These are phyloP conservation scores for Mallotus japonicus DNA, from an alignment of 441 rosid species.

Conservation along the genomic window DNA sequence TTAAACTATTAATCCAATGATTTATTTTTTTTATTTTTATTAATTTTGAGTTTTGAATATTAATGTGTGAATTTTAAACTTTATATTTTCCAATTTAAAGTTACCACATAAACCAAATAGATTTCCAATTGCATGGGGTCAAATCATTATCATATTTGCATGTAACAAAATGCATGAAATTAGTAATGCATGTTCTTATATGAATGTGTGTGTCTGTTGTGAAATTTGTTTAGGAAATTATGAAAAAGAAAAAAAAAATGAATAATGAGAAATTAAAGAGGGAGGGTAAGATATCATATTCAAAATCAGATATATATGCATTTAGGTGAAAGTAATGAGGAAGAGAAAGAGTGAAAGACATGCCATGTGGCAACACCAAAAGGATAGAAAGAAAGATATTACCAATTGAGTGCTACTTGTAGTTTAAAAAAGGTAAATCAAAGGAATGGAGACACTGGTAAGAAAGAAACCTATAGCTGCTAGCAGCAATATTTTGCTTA, in stretches of 20 bases:
- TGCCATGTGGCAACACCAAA: constrained; percentile 34
- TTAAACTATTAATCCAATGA: no score
- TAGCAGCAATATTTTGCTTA: background rate
- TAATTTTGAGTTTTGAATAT: no score
- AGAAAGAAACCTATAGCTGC: constrained; percentile 37
- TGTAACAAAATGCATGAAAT: no score
- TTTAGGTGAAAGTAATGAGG: constrained; percentile 19
- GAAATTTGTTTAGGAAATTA: background rate
- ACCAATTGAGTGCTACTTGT: constrained; percentile 42
- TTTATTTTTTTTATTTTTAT: no score
- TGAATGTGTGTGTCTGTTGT: no score
- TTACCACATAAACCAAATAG: no score
- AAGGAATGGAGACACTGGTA: constrained; percentile 37
- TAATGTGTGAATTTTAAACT: no score
- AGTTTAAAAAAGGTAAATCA: constrained; percentile 31
- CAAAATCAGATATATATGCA: constrained; percentile 16
- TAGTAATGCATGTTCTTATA: no score
- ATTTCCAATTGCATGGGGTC: no score
- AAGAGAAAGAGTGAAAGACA: constrained; percentile 8
- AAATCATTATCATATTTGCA: no score
- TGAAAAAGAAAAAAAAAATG: no score
- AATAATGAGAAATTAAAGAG: background rate
- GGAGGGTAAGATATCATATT: constrained; percentile 30
- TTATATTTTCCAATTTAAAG: no score
- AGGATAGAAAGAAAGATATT: constrained; percentile 2